Base-by-base conservation (phyloP, 331 rosid species). In the Dryas integrifolia region DNA sequence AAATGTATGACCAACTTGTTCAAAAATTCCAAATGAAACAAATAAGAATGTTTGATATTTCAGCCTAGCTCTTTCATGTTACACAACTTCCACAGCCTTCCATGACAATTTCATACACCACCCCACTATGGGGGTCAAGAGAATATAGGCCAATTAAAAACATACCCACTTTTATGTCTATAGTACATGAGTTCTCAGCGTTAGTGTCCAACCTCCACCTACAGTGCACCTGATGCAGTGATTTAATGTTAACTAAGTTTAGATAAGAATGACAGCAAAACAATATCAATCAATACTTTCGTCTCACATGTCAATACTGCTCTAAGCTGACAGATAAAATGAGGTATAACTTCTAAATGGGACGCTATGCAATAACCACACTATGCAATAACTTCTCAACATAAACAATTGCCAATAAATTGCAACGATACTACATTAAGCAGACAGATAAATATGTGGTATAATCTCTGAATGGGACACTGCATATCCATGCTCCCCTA, bases 141-240 rank as follows among this genome's bases (percentile, higher is more conserved):
- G 49, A n/a, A 65, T 43, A 26, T 9, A 10, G 9, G 63, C n/a
- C 7, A 10, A 5, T 43, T 21, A 70, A 70, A 61, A 48, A 85
- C 97, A 76, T 87, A 93, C 98, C 98, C 70, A 84, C 97, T 91
- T 84, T 89, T 14, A 93, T 84, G 74, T 93, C 98, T 74, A 93
- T 74, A 15, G 70, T 81, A 79, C 90, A 82, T 61, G 96, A 87
- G 80, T 84, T 80, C 61, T 76, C 96, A 61, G 69, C 66, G 2
- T 70, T 81, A 21, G 89, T 85, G 80, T 88, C 91, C 82, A 86
- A 53, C 65, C 52, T 50, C 98, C 98, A 93, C 86, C 86, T 85
- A 75, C 97, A 88, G 76, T 93, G 97, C 59, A 93, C 85, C 98
- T 93, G 78, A 63, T 63, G 65, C 50, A 69, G 61, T 46, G 65